These are phyloP conservation scores for Urtica urens DNA, from an alignment of 306 rosid genomes.

Conservation along the genomic window DNA sequence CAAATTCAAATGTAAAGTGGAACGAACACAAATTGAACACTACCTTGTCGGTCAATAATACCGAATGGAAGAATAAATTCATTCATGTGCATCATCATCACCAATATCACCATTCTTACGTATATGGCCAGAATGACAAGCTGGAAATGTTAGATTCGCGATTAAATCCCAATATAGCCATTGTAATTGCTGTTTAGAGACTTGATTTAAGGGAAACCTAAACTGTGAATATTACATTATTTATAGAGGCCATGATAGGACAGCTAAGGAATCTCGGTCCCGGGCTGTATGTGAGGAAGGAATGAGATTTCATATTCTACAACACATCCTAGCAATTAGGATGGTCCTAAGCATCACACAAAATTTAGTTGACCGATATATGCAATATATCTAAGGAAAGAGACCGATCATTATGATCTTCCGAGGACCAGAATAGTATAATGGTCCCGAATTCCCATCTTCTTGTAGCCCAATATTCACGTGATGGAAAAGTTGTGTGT, in stretches of 20 bases:
- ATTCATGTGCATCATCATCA: constrained; percentile 2
- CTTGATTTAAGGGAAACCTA: no score
- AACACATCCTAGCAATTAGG: background rate
- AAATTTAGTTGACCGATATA: background rate
- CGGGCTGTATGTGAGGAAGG: background rate
- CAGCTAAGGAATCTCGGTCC: no score
- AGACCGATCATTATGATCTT: background rate
- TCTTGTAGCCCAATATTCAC: background rate
- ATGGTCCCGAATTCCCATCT: constrained; percentile 6
- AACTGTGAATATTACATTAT: no score
- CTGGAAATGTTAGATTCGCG: no score
- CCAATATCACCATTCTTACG: no score
- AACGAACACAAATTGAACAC: background rate
- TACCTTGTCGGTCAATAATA: constrained; percentile 1
- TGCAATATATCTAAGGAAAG: background rate
- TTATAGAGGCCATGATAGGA: no score
- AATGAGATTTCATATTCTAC: background rate
- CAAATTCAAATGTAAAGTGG: constrained; percentile 5
- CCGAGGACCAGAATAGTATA: constrained; percentile 2
- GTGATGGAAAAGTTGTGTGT: background rate
- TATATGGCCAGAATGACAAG: no score
- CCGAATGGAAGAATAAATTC: background rate
- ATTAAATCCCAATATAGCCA: no score
- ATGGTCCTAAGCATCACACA: constrained; percentile 1
- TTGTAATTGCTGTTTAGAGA: no score